Base-by-base conservation (phyloP, 2,329 filamentous ascomycete genomes). In the Aspergillus sp. region DNA sequence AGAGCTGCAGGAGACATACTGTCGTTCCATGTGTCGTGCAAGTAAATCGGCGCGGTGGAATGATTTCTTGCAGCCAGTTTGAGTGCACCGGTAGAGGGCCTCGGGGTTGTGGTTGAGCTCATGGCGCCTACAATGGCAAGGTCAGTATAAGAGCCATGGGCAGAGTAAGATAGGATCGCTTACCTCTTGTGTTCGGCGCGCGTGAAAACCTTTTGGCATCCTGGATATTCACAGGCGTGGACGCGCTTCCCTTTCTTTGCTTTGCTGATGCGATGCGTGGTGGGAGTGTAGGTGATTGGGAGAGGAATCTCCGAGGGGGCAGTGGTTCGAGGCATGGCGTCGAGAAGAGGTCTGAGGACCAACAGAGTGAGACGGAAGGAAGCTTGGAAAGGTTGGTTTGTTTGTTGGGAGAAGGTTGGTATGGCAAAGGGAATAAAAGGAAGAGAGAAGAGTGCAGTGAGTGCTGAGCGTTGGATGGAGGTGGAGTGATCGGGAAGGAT, bases 191-290 rank as follows among this genome's bases (percentile, higher is more conserved):
- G 79, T 63, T 81, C 79, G 57, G 79, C 79, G 67, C 79, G 74
- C 24, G 79, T 81, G 60, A 81, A 81, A 55, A 81, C 74, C 78
- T 81, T 81, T 59, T 71, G 72, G 64, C 79, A 81, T 40, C 78
- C 77, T 15, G 76, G 76, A 58, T 70, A 78, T 57, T 79, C 73
- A 63, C 79, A 81, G 8, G 73, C 73, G 63, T 81, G 79, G 13
- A 81, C 79, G 51, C 78, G 75, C 66, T 81, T 81, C 30, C 79
- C 79, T 66, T 81, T 81, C 70, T 80, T 81, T 12, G 79, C 79
- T 65, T 81, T 81, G 70, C 79, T 81, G 62, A 81, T 75, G 51
- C 79, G 76, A 62, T 75, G 75, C 37, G 79, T 81, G 19, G 78
- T 80, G 20, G 79, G 79, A 27, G 79, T 81, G 58, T 79, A 80